Percentiles rank a stretch among this genome's conserved stretches.
phyloP scores from a whole-genome alignment of 2,329 filamentous ascomycete species.

The Colletotrichum tropicale region DNA sequence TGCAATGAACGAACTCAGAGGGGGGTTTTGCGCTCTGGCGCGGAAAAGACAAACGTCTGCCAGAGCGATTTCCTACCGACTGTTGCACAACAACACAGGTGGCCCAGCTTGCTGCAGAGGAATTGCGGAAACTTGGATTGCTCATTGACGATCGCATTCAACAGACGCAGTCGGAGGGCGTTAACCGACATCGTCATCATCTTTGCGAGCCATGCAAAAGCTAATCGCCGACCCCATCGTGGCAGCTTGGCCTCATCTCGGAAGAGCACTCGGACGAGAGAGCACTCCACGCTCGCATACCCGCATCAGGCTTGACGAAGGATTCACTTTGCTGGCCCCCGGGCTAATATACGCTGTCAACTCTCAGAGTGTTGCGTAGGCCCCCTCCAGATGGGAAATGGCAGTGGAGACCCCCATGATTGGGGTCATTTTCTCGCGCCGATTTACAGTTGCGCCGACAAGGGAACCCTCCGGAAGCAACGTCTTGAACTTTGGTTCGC shows the following conservation, averaged over 20 bases:
- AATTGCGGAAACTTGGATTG: not conserved
- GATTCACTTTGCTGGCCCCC: not conserved
- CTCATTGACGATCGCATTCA: not conserved
- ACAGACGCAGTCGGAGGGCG: not conserved
- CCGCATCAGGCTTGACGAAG: not conserved
- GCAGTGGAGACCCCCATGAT: conserved; percentile 15
- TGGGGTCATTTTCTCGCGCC: conserved; percentile 8
- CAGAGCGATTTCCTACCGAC: not conserved
- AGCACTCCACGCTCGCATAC: not conserved
- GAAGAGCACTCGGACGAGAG: not conserved
- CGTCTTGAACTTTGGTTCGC: not conserved
- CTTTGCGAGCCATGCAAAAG: not conserved
- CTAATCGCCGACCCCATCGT: conserved; percentile 1
- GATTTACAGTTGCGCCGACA: conserved; percentile 1
- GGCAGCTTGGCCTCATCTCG: conserved; percentile 7
- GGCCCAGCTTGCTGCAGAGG: not conserved
- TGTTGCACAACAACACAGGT: not conserved
- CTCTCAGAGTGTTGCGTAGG: not conserved
- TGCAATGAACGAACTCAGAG: not conserved
- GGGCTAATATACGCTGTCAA: not conserved
- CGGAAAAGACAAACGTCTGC: not conserved
- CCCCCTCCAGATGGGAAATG: conserved; percentile 5
- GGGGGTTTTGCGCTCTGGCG: not conserved
- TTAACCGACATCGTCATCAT: not conserved
- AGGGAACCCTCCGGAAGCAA: not conserved